Percentiles rank a stretch among this genome's conserved stretches.
Evolutionary conservation across 805 yeast genomes (phyloP).

Genomic region (Teunomyces stri): DNA sequence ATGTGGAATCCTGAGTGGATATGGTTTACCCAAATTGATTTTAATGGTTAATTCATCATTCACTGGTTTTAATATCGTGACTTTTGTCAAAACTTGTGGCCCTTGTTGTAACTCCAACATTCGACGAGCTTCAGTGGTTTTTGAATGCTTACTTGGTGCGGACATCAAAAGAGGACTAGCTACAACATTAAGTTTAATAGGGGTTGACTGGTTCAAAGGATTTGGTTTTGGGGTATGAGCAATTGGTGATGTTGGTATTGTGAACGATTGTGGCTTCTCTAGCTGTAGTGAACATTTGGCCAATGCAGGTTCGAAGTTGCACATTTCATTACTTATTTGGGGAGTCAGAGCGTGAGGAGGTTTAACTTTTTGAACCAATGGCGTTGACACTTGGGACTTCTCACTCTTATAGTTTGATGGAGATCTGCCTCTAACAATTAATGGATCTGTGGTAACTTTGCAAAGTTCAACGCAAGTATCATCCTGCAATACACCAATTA

Average conservation of each 20-base stretch:
- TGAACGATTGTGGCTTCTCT: not conserved
- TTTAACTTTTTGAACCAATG: not conserved
- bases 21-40: not conserved
- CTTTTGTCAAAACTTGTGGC: not conserved
- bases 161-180: not conserved
- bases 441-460: slow-evolving; percentile 50
- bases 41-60: not conserved
- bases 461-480: slow-evolving; percentile 15
- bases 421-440: slow-evolving; percentile 62
- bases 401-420: slow-evolving; percentile 50
- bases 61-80: not conserved
- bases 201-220: not conserved
- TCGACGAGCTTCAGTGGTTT: not conserved
- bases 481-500: slow-evolving; percentile 13
- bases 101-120: not conserved
- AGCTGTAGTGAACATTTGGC: not conserved
- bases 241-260: not conserved
- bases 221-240: not conserved
- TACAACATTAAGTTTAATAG: not conserved
- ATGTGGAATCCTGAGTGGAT: not conserved
- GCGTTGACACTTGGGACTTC: not conserved
- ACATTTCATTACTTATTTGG: not conserved
- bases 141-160: not conserved
- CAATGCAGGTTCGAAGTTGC: not conserved
- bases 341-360: not conserved